A percentile compares a stretch with the other conserved stretches of the same genome.
Evolutionary conservation across 2,329 filamentous ascomycete genomes (phyloP).

Genomic region (Blumeria hordei): DNA sequence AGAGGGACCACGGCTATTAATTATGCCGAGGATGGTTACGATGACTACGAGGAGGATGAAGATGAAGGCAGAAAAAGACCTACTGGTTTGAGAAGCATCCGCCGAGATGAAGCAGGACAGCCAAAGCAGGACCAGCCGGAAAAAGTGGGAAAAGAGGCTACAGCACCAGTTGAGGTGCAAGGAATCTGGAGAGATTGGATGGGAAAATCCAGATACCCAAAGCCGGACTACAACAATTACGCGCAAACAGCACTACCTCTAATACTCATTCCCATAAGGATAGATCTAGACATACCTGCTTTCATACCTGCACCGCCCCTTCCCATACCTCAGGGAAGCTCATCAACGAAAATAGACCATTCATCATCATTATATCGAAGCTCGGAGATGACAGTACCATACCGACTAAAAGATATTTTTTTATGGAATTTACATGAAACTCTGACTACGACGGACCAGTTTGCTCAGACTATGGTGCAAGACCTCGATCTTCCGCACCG

Average conservation of each 20-base stretch:
- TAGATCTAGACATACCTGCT: conserved; percentile 75
- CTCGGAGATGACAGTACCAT: conserved; percentile 60
- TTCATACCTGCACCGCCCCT: conserved; percentile 44
- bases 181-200: conserved; percentile 94
- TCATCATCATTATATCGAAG: conserved; percentile 54
- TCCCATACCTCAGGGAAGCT: conserved; percentile 33
- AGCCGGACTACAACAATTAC: conserved; percentile 33
- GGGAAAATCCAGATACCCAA: conserved; percentile 37
- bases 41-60: conserved; percentile 60
- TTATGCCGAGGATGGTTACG: conserved; percentile 89
- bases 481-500: conserved; percentile 77
- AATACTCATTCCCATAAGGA: conserved; percentile 82
- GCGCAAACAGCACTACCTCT: conserved; percentile 56
- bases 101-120: conserved; percentile 47
- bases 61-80: conserved; percentile 43
- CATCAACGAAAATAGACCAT: conserved; percentile 38
- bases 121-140: conserved; percentile 42
- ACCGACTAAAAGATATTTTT: conserved; percentile 83
- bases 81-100: conserved; percentile 61
- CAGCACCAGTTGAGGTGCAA: conserved; percentile 57
- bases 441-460: conserved; percentile 81
- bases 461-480: conserved; percentile 72
- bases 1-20: conserved; percentile 91
- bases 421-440: conserved; percentile 95
- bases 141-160: conserved; percentile 63